Percentiles rank a stretch among this genome's conserved stretches.
These are phyloP conservation scores for Nannochloropsis oceanica DNA, from an alignment of 108 stramenopile species.

Conservation along the genomic window DNA sequence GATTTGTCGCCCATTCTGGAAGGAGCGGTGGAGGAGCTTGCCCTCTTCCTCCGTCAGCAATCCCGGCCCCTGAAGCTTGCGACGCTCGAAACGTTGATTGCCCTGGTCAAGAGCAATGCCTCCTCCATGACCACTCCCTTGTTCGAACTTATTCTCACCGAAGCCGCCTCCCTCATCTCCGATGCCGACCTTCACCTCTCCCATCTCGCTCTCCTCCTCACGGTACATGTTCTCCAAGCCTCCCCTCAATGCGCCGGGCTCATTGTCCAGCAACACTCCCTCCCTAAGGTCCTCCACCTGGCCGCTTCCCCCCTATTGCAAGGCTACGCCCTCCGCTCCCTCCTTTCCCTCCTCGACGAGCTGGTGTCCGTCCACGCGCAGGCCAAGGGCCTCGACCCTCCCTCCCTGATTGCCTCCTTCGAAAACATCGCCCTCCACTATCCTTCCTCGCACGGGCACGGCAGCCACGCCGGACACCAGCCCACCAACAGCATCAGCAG, in stretches of 20 bases:
- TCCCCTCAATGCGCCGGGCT: conserved; percentile 8
- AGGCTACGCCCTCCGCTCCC: not conserved
- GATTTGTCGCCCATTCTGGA: conserved; percentile 57
- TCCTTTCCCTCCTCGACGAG: not conserved
- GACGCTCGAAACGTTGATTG: conserved; percentile 58
- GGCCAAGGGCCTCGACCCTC: not conserved
- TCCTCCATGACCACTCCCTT: conserved; percentile 31
- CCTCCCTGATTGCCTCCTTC: not conserved
- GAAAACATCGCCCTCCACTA: not conserved
- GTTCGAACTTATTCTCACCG: conserved; percentile 53
- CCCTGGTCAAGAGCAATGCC: conserved; percentile 38
- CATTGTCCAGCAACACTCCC: conserved; percentile 10
- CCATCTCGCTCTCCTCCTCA: conserved; percentile 43
- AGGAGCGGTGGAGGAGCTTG: conserved; percentile 57
- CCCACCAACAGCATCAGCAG: not conserved
- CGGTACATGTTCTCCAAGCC: conserved; percentile 4
- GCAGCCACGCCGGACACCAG: not conserved
- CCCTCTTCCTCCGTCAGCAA: conserved; percentile 64
- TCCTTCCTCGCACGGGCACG: not conserved
- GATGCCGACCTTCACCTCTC: conserved; percentile 83
- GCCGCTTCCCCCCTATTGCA: conserved; percentile 69
- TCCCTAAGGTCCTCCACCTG: conserved; percentile 56
- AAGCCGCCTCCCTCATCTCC: conserved; percentile 53
- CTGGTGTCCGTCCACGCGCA: not conserved
- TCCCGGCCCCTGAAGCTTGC: conserved; percentile 64